Base-by-base conservation (phyloP, 1,139 yeast genomes). In the Scheffersomyces lignicola region DNA sequence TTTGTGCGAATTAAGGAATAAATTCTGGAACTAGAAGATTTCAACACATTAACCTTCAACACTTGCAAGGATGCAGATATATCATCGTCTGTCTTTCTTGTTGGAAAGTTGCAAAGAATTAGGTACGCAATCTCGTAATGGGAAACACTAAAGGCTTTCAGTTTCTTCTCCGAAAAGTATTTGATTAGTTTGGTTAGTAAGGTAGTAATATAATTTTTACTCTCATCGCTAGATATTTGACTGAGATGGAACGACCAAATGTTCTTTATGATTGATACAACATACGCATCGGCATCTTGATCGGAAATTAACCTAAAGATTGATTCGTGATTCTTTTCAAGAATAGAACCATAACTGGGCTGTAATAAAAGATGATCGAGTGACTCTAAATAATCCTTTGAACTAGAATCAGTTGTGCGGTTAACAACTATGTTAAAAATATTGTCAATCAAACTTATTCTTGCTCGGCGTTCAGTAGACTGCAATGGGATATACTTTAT, bases 21-120 rank as follows among this genome's bases (percentile, higher is more conserved):
- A 14, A 33, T 9, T 8, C 32, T 13, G 7, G 28, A 14, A 14
- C 11, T 18, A 10, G 29, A 20, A 6, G 31, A 18, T 5, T 21
- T 22, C 9, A 18, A 20, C 8, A 24, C 7, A 6, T 4, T 11
- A 4, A 11, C 6, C 14, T 24, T 24, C 10, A 24, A 24, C 4
- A n/a, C 7, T 8, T 24, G 11, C 7, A 24, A 8, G 12, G 5
- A 12, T 6, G 14, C n/a, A 4, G 4, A 4, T 12, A 28, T 15
- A 5, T 27, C 12, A 5, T 35, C 26, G 20, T 34, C 34, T 7
- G 16, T 11, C 16, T 11, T 24, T 18, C 10, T 24, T n/a, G n/a
- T 18, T 5, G 4, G 5, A 7, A 18, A 5, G 7, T 8, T 24
- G 6, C 21, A 26, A 9, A 26, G 18, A n/a, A 26, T 26, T 5